Evolutionary conservation across 2,329 filamentous ascomycete genomes (phyloP).

Genomic region (Aspergillus vadensis): DNA sequence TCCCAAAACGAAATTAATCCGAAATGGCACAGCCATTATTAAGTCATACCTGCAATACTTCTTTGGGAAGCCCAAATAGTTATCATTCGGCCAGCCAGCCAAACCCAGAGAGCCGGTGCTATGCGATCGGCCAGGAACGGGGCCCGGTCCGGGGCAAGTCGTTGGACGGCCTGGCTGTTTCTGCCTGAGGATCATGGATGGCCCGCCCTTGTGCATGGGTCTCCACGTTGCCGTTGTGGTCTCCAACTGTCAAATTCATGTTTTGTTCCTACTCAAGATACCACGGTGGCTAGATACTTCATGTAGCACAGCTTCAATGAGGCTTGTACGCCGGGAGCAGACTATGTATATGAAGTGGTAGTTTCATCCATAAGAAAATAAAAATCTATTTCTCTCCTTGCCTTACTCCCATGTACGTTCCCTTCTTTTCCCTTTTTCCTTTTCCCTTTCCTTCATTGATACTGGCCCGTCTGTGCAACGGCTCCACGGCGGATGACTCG

Average conservation of each 20-base stretch:
- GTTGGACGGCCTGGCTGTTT: slow-evolving; percentile 13
- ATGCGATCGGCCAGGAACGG: slow-evolving; percentile 32
- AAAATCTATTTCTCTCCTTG: too few relatives aligned
- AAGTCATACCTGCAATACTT: neutral
- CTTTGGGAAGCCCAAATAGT: neutral
- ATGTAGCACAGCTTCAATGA: too few relatives aligned
- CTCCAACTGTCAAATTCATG: slow-evolving; percentile 7
- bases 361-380: too few relatives aligned
- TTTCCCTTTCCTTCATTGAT: neutral
- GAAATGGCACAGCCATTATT: neutral
- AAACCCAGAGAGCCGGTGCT: slow-evolving; percentile 21
- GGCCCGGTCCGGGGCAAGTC: slow-evolving; percentile 24
- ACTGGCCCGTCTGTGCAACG: neutral
- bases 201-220: slow-evolving; percentile 6
- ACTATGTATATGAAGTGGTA: too few relatives aligned
- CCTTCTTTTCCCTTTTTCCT: neutral
- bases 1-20: neutral
- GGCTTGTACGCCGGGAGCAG: too few relatives aligned
- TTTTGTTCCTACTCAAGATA: too few relatives aligned
- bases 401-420: neutral
- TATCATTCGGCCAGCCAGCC: neutral
- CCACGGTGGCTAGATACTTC: too few relatives aligned
- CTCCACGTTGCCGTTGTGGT: slow-evolving; percentile 16
- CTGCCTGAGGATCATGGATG: slow-evolving; percentile 5
- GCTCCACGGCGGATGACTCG: neutral